A percentile compares a stretch with the other conserved stretches of the same genome.
phyloP scores from a whole-genome alignment of 2,329 filamentous ascomycete genomes.

The Calonectria honghensis region DNA sequence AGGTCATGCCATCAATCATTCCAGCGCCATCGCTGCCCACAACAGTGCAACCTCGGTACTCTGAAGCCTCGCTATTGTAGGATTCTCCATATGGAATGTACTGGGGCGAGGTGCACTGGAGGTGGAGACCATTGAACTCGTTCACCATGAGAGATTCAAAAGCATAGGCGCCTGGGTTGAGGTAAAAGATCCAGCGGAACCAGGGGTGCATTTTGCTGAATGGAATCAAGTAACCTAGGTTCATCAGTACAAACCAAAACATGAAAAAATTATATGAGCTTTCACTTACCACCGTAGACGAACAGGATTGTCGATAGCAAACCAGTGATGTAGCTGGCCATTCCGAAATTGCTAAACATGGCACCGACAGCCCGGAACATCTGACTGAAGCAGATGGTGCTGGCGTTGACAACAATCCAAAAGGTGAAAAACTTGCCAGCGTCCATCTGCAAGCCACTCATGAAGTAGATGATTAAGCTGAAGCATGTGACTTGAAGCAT shows the following conservation, averaged over 20 bases:
- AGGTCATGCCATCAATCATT: slow-evolving; percentile 71
- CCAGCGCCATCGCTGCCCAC: slow-evolving; percentile 65
- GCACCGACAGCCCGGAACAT: slow-evolving; percentile 81
- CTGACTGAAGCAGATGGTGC: slow-evolving; percentile 76
- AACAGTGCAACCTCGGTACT: slow-evolving; percentile 70
- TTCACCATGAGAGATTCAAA: slow-evolving; percentile 79
- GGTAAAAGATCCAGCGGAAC: slow-evolving; percentile 75
- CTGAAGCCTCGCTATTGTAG: slow-evolving; percentile 45
- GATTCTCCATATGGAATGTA: slow-evolving; percentile 70
- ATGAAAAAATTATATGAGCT: too few relatives aligned
- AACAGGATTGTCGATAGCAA: slow-evolving; percentile 55
- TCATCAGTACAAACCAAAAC: slow-evolving; percentile 59
- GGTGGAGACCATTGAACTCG: slow-evolving; percentile 72
- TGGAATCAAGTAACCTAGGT: slow-evolving; percentile 70
- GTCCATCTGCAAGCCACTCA: slow-evolving; percentile 55
- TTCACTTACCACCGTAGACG: slow-evolving; percentile 56
- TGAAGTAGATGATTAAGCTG: slow-evolving; percentile 61
- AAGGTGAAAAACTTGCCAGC: slow-evolving; percentile 75
- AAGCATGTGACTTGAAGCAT: slow-evolving; percentile 73
- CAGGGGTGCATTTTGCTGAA: slow-evolving; percentile 66
- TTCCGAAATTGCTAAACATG: slow-evolving; percentile 70
- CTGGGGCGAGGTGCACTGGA: slow-evolving; percentile 75
- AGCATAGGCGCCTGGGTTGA: slow-evolving; percentile 72
- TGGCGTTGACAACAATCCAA: slow-evolving; percentile 76
- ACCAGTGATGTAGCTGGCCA: slow-evolving; percentile 54